Conservation (phyloP, 495 filamentous ascomycete genomes). For the Oleoguttula mirabilis region DNA sequence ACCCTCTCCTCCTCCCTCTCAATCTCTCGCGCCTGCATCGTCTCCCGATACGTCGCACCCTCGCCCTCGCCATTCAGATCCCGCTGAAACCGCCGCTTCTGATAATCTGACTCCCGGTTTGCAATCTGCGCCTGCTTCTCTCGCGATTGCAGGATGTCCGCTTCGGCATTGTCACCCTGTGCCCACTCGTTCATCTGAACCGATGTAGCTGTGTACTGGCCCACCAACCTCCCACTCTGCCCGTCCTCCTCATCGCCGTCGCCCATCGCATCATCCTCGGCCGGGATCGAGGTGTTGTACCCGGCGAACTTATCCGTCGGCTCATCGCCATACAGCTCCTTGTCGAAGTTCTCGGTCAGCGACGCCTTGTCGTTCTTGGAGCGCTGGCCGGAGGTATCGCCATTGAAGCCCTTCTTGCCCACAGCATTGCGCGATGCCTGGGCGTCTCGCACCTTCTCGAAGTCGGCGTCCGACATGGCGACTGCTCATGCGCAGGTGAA, state of each 20-base stretch:
- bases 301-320: conserved; percentile 74
- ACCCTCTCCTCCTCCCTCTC: conserved; percentile 93
- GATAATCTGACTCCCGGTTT: conserved; percentile 92
- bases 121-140: conserved; percentile 84
- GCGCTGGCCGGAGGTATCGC: conserved; percentile 38
- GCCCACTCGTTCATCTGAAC: conserved; percentile 93
- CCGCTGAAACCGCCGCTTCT: conserved; percentile 85
- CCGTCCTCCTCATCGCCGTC: conserved; percentile 78
- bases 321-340: conserved; percentile 75
- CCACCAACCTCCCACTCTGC: conserved; percentile 67
- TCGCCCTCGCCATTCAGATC: conserved; percentile 55
- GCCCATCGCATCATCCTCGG: conserved; percentile 66
- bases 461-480: conserved; percentile 20
- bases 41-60: conserved; percentile 73
- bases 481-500: no score
- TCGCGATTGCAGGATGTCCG: conserved; percentile 75
- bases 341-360: conserved; percentile 90
- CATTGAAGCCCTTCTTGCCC: conserved; percentile 73
- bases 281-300: conserved; percentile 80
- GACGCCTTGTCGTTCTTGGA: conserved; percentile 92
- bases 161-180: conserved; percentile 69
- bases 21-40: conserved; percentile 83
- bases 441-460: conserved; percentile 17
- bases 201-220: conserved; percentile 89
- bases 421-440: conserved; percentile 70